A percentile compares a stretch with the other conserved stretches of the same genome.
Conservation (phyloP, 768 basidiomycete species). For the Macrolepiota dolichaula region DNA sequence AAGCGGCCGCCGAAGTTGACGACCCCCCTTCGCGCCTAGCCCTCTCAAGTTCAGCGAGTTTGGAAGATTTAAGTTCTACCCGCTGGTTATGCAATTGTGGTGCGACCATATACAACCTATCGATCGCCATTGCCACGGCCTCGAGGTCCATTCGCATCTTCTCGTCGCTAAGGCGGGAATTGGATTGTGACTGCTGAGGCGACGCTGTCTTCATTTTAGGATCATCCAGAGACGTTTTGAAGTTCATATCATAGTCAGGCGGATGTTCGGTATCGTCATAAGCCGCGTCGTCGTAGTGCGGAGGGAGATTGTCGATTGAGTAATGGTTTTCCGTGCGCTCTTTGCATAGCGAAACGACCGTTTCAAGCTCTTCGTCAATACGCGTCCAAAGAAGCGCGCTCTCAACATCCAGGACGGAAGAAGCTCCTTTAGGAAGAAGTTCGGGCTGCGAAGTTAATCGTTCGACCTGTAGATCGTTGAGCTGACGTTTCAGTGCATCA, state of each 20-base stretch:
- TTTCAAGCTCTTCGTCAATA: constrained; percentile 73
- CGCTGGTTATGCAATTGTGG: constrained; percentile 92
- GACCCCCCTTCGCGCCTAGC: constrained; percentile 46
- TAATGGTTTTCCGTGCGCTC: constrained; percentile 44
- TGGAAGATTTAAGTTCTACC: constrained; percentile 77
- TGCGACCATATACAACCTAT: constrained; percentile 78
- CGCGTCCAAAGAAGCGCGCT: constrained; percentile 68
- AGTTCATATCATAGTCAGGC: constrained; percentile 48
- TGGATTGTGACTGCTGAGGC: constrained; percentile 21
- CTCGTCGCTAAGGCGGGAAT: constrained; percentile 45
- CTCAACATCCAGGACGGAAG: constrained; percentile 53
- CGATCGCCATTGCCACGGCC: constrained; percentile 82
- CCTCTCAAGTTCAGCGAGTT: constrained; percentile 74
- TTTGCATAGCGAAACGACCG: constrained; percentile 62
- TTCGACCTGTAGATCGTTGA: constrained; percentile 64
- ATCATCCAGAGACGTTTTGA: constrained; percentile 36
- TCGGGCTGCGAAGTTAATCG: constrained; percentile 41
- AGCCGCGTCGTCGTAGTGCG: constrained; percentile 41
- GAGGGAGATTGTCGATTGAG: constrained; percentile 36
- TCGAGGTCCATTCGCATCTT: constrained; percentile 89
- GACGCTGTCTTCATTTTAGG: constrained; percentile 26
- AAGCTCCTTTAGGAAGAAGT: constrained; percentile 29
- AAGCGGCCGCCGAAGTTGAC: constrained; percentile 8
- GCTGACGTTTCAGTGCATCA: constrained; percentile 60
- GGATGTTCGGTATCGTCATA: constrained; percentile 32